These are phyloP conservation scores for Talaromyces marneffei DNA, from an alignment of 2,329 filamentous ascomycete genomes.

Conservation along the genomic window DNA sequence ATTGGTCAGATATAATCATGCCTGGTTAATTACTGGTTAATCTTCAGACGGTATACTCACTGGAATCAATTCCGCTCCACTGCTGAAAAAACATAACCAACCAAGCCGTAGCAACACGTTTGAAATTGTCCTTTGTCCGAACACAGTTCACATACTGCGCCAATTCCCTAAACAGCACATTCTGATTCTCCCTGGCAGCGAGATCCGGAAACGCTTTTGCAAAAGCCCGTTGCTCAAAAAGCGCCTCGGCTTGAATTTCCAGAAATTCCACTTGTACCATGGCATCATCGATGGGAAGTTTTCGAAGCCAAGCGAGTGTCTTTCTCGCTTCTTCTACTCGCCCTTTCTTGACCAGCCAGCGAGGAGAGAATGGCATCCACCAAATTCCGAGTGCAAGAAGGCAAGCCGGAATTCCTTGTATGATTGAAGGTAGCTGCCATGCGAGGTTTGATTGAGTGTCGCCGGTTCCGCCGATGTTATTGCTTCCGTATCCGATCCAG, in stretches of 20 bases:
- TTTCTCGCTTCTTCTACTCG: constrained; percentile 39
- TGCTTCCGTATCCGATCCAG: constrained; percentile 37
- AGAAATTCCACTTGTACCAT: constrained; percentile 42
- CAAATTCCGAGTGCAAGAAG: constrained; percentile 32
- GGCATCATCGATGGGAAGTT: constrained; percentile 28
- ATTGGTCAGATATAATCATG: constrained; percentile 21
- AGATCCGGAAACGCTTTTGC: constrained; percentile 39
- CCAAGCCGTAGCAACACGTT: constrained; percentile 42
- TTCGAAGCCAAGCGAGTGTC: not conserved
- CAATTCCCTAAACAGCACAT: constrained; percentile 41
- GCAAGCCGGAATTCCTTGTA: constrained; percentile 39
- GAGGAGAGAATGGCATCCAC: constrained; percentile 51
- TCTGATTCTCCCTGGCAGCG: constrained; percentile 30
- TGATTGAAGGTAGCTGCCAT: constrained; percentile 43
- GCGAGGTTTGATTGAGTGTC: constrained; percentile 33
- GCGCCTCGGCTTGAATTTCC: constrained; percentile 44
- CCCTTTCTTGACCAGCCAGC: constrained; percentile 46
- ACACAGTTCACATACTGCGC: constrained; percentile 48
- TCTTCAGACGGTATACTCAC: constrained; percentile 16
- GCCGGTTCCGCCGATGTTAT: constrained; percentile 34
- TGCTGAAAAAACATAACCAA: constrained; percentile 48
- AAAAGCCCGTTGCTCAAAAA: constrained; percentile 42
- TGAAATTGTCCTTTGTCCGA: constrained; percentile 47
- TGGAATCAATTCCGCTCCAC: constrained; percentile 40
- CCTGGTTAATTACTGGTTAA: not conserved